A percentile compares a stretch with the other conserved stretches of the same genome.
These are phyloP conservation scores for Zangia roseola DNA, from an alignment of 768 basidiomycete species.

Conservation along the genomic window DNA sequence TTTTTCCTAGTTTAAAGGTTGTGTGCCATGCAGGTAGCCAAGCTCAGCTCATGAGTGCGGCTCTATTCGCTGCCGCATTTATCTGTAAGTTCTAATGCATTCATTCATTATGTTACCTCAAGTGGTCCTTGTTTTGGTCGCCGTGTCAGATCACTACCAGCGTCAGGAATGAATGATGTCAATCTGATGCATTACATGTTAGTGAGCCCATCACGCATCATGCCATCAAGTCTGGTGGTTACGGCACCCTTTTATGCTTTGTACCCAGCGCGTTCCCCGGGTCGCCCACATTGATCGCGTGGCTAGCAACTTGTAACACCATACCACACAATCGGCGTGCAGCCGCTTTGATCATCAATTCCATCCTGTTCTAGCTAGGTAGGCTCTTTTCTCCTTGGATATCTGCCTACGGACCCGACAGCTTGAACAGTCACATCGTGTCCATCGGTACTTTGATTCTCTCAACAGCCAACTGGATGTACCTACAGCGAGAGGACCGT, in stretches of 20 bases:
- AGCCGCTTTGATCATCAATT: slow-evolving; percentile 53
- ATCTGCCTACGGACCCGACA: slow-evolving; percentile 45
- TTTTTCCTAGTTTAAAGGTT: too few relatives aligned
- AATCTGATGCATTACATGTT: background rate
- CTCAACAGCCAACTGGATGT: slow-evolving; percentile 37
- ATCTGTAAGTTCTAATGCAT: slow-evolving; percentile 33
- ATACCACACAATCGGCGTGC: slow-evolving; percentile 56
- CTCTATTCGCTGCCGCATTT: slow-evolving; percentile 50
- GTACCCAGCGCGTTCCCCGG: slow-evolving; percentile 50
- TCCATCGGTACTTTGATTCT: slow-evolving; percentile 40
- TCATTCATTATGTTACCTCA: background rate
- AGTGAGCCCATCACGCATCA: too few relatives aligned
- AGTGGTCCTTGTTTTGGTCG: slow-evolving; percentile 42
- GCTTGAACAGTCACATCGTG: slow-evolving; percentile 43
- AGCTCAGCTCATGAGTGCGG: slow-evolving; percentile 62
- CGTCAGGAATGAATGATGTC: slow-evolving; percentile 40
- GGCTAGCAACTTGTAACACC: slow-evolving; percentile 63
- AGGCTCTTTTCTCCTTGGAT: slow-evolving; percentile 59
- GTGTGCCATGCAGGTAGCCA: slow-evolving; percentile 51
- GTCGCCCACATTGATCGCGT: slow-evolving; percentile 54
- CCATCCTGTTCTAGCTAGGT: slow-evolving; percentile 54
- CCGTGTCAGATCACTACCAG: slow-evolving; percentile 51
- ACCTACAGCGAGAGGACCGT: slow-evolving; percentile 44
- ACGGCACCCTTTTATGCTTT: slow-evolving; percentile 56
- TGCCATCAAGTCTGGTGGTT: slow-evolving; percentile 47